Conservation (phyloP, 805 yeast genomes). For the Diddensiella caesifluorescens region DNA sequence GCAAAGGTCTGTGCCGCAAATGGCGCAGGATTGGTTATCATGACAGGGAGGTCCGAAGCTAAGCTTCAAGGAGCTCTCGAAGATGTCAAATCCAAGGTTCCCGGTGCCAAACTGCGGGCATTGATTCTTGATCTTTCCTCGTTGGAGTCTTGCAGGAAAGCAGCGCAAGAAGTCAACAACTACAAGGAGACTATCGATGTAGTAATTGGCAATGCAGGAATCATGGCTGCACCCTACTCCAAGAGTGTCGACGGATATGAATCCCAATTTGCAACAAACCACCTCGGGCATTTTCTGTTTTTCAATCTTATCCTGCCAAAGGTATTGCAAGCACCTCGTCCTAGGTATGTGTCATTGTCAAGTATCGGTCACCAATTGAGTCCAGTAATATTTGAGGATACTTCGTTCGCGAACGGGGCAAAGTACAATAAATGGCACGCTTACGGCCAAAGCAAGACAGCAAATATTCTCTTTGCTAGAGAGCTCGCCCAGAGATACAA, state of each 20-base stretch:
- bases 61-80: slow-evolving; percentile 10
- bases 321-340: slow-evolving; percentile 1
- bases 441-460: slow-evolving; percentile 71
- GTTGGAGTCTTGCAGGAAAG: slow-evolving; percentile 3
- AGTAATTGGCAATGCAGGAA: slow-evolving; percentile 73
- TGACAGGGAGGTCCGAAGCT: slow-evolving; percentile 9
- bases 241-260: slow-evolving; percentile 67
- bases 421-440: slow-evolving; percentile 9
- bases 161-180: slow-evolving; percentile 11
- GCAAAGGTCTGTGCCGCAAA: slow-evolving; percentile 11
- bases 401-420: slow-evolving; percentile 6
- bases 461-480: slow-evolving; percentile 50
- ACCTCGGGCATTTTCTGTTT: slow-evolving; percentile 66
- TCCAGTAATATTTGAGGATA: slow-evolving; percentile 12
- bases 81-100: slow-evolving; percentile 10
- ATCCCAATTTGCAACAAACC: slow-evolving; percentile 73
- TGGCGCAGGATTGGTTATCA: slow-evolving; percentile 11
- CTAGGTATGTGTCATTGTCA: slow-evolving; percentile 10
- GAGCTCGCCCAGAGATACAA: slow-evolving; percentile 9
- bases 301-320: slow-evolving; percentile 38
- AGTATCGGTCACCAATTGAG: slow-evolving; percentile 9
- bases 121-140: slow-evolving; percentile 17
- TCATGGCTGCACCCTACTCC: slow-evolving; percentile 65
- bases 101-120: slow-evolving; percentile 8
- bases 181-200: slow-evolving; percentile 42